Evolutionary conservation across 352 stramenopile species (phyloP), one percentile per base, ranked within the genome.

Genomic region (Pythium oligandrum): DNA sequence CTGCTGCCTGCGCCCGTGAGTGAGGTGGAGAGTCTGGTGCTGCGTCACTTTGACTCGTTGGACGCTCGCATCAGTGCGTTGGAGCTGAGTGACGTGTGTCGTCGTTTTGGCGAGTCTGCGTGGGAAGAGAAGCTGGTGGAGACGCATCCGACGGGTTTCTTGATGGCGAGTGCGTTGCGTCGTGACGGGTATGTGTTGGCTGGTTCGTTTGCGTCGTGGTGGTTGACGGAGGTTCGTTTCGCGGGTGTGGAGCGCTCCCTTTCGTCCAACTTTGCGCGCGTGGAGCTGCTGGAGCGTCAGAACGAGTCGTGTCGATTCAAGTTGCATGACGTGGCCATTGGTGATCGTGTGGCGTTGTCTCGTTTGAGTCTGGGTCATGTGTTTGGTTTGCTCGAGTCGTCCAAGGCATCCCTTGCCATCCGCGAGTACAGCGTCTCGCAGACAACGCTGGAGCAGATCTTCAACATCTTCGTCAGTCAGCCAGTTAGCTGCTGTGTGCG

Each of bases 401-500:
- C 38, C 38, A 42, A 42, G 38, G 7, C 7, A 42, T 42, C 7
- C 38, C 7, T 42, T 9, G 33, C 45, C 10, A 75, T 93, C 31
- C 58, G 71, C 31, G 78, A 90, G 39, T 93, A 91, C 56, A 77
- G 70, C 17, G 64, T 93, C 10, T 84, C 59, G 32, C 79, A 92
- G 60, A 90, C 79, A 3, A 82, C 78, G 9, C 58, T 93, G 32
- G 78, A 93, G 71, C 80, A 91, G 57, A 83, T 93, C 39, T 93
- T 93, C 66, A 87, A 11, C 38, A 42, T 7, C 7, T 7, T 7
- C 11, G 38, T 42, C 7, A 42, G 38, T 11, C 38, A 42, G 38
- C 38, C 38, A 42, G 11, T 42, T 42, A 42, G 7, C 38, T 42
- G 11, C 38, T 42, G n/a, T n/a, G n/a, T n/a, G n/a, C n/a, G n/a